Evolutionary conservation across 1,284 basidiomycete genomes (phyloP), one percentile per base, ranked within the genome.

Genomic region (Ceratobasidium sp.): DNA sequence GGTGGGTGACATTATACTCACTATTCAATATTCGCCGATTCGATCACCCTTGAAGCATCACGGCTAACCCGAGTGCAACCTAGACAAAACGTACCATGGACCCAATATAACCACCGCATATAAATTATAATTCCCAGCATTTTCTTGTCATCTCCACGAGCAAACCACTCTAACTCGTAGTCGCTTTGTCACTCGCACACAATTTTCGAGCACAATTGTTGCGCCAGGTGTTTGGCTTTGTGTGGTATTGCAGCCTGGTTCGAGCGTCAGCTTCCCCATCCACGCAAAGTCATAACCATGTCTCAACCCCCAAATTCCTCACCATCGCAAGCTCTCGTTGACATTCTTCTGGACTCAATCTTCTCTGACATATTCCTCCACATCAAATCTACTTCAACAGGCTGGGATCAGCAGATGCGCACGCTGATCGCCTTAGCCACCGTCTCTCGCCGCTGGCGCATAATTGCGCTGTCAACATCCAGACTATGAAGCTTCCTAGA

Each of bases 91-190:
- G 77, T 78, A 95, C 92, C 92, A 97, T 96, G 82, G 92, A 93
- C 30, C 96, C 96, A 77, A 95, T 92, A 84, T 98, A 3, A 98
- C 94, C 1, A 97, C 93, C 30, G 94, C 94, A 83, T 93, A 93
- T 69, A 94, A 82, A 57, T 92, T 86, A 84, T 93, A 93, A 88
- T 91, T 89, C 81, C 91, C 93, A 79, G 48, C 44, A 2, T 86
- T 87, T 81, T 89, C 82, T 81, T n/a, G n/a, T n/a, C n/a, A n/a
- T n/a, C n/a, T n/a, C 81, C 69, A 82, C 79, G 81, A 79, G 79
- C 80, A 81, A 52, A 67, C 52, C 33, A 74, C 79, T 79, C 38
- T 73, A 6, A 38, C 38, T 8, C 38, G 38, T 38, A 38, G 18
- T n/a, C 12, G 35, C 48, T 71, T 76, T 35, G 18, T 33, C 48